These are phyloP conservation scores for Fusarium continuum DNA, from an alignment of 2,329 filamentous ascomycete species.

Conservation along the genomic window DNA sequence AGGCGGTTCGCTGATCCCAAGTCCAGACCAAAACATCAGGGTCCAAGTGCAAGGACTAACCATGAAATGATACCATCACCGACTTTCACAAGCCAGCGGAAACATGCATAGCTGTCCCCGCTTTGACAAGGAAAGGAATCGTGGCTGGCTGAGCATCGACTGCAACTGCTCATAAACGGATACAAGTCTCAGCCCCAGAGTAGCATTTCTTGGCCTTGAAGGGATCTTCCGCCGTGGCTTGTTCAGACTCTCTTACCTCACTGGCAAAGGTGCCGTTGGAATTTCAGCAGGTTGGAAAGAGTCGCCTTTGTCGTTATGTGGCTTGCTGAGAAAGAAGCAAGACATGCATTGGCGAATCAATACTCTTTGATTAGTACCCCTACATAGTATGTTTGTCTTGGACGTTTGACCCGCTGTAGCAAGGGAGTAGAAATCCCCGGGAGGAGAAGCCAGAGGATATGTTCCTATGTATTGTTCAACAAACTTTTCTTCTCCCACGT, in stretches of 20 bases:
- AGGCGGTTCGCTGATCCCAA: too few relatives aligned
- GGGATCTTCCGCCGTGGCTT: background rate
- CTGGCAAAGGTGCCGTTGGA: background rate
- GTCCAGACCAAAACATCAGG: background rate
- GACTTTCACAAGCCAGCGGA: background rate
- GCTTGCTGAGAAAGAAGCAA: constrained; percentile 23
- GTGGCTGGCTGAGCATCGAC: constrained; percentile 15
- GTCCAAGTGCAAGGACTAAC: background rate
- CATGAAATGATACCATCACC: background rate
- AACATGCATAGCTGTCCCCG: constrained; percentile 3
- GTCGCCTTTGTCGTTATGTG: constrained; percentile 4
- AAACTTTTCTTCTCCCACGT: background rate
- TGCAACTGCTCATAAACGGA: constrained; percentile 8
- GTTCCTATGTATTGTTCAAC: background rate
- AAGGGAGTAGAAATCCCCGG: too few relatives aligned
- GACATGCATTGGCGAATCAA: constrained; percentile 6
- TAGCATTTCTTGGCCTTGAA: background rate
- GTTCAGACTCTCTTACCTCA: too few relatives aligned
- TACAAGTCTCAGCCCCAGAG: background rate
- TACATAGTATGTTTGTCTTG: background rate
- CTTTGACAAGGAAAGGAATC: constrained; percentile 1
- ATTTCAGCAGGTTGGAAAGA: background rate
- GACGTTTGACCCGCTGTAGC: too few relatives aligned
- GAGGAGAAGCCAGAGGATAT: too few relatives aligned
- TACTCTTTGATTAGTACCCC: constrained; percentile 2